Evolutionary conservation across 2,329 filamentous ascomycete species (phyloP), one percentile per base, ranked within the genome.

Genomic region (Teratosphaeria epicoccoides): DNA sequence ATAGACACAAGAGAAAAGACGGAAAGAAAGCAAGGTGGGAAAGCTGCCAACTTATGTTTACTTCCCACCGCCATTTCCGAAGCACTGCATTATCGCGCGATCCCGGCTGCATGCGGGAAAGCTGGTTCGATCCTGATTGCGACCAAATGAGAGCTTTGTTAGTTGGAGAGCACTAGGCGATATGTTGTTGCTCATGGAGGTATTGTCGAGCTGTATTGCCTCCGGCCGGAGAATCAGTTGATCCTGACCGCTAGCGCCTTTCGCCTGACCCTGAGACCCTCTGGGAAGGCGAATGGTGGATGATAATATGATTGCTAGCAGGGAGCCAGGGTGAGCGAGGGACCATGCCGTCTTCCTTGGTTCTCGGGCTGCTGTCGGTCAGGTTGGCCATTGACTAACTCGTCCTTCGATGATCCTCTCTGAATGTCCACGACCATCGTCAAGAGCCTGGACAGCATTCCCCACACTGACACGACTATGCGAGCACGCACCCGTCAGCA

Each of bases 101-200:
- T 7, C 14, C 20, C n/a, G 33, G 33, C 20, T 20, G 33, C 33
- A 20, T 40, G 33, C 12, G 33, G 12, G 9, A 48, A 52, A 40
- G 53, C 53, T 59, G 51, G 50, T 6, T 49, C 53, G 51, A 33
- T 47, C 56, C 55, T 52, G 52, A 53, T 57, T 56, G 56, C 57
- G 57, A 58, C 56, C 54, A 55, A 28, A n/a, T 4, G n/a, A 17
- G 33, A 14, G 44, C 22, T 46, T 24, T 17, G 22, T 25, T 3
- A 46, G 44, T 24, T 46, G 23, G 44, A 17, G 20, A 46, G 23
- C 23, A 46, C 44, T 45, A 47, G 50, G 46, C 43, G 52, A 12
- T 23, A 40, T 40, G 37, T 49, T 49, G 28, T 24, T 37, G 26
- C 47, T 17, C 7, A 40, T n/a, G 33, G 7, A 17, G 33, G 2